A percentile compares a stretch with the other conserved stretches of the same genome.
These are phyloP conservation scores for Calcarisporium arbuscula DNA, from an alignment of 2,329 filamentous ascomycete genomes.

Conservation along the genomic window DNA sequence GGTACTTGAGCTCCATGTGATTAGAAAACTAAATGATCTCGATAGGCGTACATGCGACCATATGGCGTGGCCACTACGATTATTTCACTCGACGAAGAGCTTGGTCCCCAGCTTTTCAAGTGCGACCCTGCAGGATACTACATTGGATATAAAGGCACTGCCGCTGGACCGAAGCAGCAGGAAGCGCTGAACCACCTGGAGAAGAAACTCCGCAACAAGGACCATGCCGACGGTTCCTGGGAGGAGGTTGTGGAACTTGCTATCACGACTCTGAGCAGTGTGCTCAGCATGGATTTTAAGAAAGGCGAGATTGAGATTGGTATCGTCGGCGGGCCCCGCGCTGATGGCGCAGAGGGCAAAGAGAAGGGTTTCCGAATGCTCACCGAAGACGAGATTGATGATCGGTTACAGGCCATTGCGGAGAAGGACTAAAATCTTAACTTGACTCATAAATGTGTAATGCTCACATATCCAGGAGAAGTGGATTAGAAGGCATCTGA, in stretches of 20 bases:
- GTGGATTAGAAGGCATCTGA: no score
- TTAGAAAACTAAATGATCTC: conserved; percentile 7
- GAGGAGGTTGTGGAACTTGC: conserved; percentile 96
- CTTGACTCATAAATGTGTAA: no score
- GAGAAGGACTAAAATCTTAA: conserved; percentile 98
- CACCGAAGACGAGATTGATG: conserved; percentile 97
- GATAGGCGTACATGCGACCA: conserved; percentile 88
- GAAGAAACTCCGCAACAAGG: conserved; percentile 99
- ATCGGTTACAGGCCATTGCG: conserved; percentile 93
- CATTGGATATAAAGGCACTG: conserved; percentile 96
- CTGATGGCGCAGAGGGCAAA: conserved; percentile 77
- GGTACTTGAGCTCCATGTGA: conserved; percentile 4
- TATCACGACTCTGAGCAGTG: conserved; percentile 90
- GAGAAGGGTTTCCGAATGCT: conserved; percentile 76
- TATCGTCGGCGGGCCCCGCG: conserved; percentile 82
- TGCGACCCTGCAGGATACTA: conserved; percentile 98
- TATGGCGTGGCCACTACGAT: conserved; percentile 93
- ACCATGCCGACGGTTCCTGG: conserved; percentile 85
- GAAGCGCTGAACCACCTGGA: conserved; percentile 97
- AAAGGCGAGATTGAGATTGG: conserved; percentile 98
- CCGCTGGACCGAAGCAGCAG: conserved; percentile 95
- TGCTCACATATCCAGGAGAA: no score
- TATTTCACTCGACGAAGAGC: conserved; percentile 88
- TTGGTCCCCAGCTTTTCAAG: conserved; percentile 93
- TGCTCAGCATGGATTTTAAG: conserved; percentile 99